Conservation (phyloP, 495 filamentous ascomycete species). For the Talaromyces borbonicus region DNA sequence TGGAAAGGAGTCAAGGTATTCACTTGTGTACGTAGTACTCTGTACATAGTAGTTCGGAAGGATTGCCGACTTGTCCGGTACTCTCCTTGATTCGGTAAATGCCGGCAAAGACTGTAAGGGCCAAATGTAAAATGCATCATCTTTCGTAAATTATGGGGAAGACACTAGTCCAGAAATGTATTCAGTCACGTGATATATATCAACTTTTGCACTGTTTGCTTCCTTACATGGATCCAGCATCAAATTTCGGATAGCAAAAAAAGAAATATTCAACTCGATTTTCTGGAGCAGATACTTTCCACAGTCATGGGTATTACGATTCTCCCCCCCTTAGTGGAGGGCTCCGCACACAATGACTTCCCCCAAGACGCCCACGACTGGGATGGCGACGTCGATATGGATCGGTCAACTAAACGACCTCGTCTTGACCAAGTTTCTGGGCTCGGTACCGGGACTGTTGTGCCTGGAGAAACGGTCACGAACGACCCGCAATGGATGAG, state of each 20-base stretch:
- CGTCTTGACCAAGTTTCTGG: conserved; percentile 1
- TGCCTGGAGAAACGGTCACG: conserved; percentile 83
- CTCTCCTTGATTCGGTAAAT: no score
- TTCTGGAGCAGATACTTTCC: background rate
- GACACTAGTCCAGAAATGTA: no score
- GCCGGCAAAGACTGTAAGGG: no score
- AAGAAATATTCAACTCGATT: background rate
- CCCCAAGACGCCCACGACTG: conserved; percentile 34
- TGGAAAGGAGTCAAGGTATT: no score
- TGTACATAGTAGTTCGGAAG: no score
- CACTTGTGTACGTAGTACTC: no score
- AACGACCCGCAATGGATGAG: conserved; percentile 95
- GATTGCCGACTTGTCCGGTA: no score
- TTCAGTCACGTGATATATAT: background rate
- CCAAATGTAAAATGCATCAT: no score
- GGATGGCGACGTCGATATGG: conserved; percentile 54
- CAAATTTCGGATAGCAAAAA: background rate
- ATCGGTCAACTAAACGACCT: conserved; percentile 10
- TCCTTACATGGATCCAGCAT: background rate
- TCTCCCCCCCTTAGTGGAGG: conserved; percentile 47
- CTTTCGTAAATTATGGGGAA: no score
- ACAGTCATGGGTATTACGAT: conserved; percentile 72
- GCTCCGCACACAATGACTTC: conserved; percentile 16
- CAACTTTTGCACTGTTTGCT: background rate
- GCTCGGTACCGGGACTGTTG: conserved; percentile 36